A percentile compares a stretch with the other conserved stretches of the same genome.
Evolutionary conservation across 2,329 filamentous ascomycete species (phyloP).

Genomic region (Fusarium sp.): DNA sequence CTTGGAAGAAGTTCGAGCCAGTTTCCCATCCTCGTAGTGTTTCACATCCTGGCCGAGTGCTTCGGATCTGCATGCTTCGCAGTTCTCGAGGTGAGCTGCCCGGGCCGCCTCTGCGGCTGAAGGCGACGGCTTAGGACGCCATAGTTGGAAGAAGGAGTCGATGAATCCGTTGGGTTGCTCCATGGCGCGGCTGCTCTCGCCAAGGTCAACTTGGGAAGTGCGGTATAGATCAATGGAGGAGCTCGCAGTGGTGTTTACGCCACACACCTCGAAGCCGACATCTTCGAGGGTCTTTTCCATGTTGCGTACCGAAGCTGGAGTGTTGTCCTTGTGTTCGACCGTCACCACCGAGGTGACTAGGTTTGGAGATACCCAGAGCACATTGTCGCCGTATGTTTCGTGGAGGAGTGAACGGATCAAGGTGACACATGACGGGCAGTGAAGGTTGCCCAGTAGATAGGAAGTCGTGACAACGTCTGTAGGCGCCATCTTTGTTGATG

Average conservation of each 20-base stretch:
- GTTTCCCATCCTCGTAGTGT: conserved; percentile 16
- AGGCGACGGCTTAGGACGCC: conserved; percentile 44
- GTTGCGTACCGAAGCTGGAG: conserved; percentile 56
- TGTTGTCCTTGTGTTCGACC: conserved; percentile 62
- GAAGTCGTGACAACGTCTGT: conserved; percentile 62
- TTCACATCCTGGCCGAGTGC: not conserved
- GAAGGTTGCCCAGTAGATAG: conserved; percentile 79
- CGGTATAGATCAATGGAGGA: conserved; percentile 47
- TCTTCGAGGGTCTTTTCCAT: conserved; percentile 64
- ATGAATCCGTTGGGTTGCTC: conserved; percentile 37
- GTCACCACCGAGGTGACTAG: conserved; percentile 78
- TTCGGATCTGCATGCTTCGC: conserved; percentile 50
- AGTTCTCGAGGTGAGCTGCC: conserved; percentile 53
- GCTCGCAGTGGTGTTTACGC: conserved; percentile 54
- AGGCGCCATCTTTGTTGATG: conserved; percentile 44
- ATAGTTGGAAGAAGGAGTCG: conserved; percentile 49
- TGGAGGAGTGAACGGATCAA: conserved; percentile 71
- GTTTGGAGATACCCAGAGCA: conserved; percentile 74
- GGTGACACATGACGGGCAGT: conserved; percentile 80
- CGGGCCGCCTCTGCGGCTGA: conserved; percentile 38
- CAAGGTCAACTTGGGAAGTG: conserved; percentile 36
- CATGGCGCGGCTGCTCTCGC: conserved; percentile 39
- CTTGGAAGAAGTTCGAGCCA: conserved; percentile 19
- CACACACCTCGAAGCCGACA: conserved; percentile 70
- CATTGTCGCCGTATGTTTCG: conserved; percentile 58